Conservation (phyloP, 768 basidiomycete species). For the Boletus huronensis region DNA sequence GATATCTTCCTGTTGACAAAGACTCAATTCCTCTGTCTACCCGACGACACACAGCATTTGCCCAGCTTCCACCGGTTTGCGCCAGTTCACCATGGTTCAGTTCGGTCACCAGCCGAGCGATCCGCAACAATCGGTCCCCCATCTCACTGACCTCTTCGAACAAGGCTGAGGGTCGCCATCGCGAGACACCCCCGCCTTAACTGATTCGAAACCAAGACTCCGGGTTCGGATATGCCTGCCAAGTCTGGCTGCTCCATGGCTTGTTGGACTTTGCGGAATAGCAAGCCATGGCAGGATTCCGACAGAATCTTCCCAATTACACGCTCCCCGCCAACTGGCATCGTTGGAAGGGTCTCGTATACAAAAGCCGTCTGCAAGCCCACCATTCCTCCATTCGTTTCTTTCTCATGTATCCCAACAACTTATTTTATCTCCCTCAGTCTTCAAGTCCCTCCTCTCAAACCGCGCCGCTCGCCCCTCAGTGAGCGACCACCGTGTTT, state of each 20-base stretch:
- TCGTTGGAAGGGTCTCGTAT: constrained; percentile 5
- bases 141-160: not conserved
- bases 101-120: too few species aligned
- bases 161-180: too few species aligned
- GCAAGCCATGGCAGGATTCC: not conserved
- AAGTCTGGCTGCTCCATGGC: not conserved
- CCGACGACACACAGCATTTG: not conserved
- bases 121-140: not conserved
- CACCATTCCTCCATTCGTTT: too few species aligned
- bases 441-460: not conserved
- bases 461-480: not conserved
- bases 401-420: not conserved
- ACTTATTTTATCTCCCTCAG: too few species aligned
- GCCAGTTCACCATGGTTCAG: not conserved
- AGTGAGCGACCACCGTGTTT: not conserved
- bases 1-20: not conserved
- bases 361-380: not conserved
- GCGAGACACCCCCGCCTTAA: not conserved
- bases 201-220: not conserved
- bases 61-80: not conserved
- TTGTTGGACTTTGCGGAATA: not conserved
- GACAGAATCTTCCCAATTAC: not conserved
- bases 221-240: not conserved
- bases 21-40: too few species aligned
- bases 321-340: not conserved